phyloP scores from a whole-genome alignment of 2,329 filamentous ascomycete genomes.

The Xylaria sp. region DNA sequence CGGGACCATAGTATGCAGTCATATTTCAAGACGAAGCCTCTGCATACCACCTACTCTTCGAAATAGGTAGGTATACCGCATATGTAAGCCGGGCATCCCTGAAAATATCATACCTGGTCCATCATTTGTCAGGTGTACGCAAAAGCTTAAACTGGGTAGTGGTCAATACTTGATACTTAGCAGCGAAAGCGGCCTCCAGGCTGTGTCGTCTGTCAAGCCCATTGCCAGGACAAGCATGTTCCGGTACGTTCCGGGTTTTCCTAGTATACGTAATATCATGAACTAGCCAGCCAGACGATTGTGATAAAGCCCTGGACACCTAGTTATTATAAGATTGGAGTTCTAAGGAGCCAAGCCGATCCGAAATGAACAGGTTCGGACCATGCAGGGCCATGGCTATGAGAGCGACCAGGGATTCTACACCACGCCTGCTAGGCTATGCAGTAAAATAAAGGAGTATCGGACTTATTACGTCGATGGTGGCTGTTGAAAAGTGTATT shows the following conservation, averaged over 20 bases:
- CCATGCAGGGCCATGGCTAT: constrained; percentile 9
- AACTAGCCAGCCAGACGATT: background rate
- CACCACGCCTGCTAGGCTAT: background rate
- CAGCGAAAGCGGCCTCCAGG: background rate
- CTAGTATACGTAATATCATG: background rate
- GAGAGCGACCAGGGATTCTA: constrained; percentile 5
- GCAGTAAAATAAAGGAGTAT: background rate
- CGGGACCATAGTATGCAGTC: background rate
- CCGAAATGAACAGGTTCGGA: constrained; percentile 47
- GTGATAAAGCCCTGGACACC: constrained; percentile 2
- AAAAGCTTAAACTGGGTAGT: background rate
- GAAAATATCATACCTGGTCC: background rate
- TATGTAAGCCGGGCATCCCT: background rate
- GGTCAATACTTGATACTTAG: background rate
- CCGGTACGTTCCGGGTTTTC: background rate
- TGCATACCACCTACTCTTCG: background rate
- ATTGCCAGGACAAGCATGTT: background rate
- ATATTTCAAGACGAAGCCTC: background rate
- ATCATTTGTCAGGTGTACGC: background rate
- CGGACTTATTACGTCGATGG: background rate
- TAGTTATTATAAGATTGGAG: constrained; percentile 23
- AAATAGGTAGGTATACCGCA: background rate
- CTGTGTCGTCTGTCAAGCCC: background rate
- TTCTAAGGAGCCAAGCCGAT: constrained; percentile 46
- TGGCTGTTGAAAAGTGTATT: background rate